Conservation (phyloP, 306 rosid species). For the Arachis stenosperma region DNA sequence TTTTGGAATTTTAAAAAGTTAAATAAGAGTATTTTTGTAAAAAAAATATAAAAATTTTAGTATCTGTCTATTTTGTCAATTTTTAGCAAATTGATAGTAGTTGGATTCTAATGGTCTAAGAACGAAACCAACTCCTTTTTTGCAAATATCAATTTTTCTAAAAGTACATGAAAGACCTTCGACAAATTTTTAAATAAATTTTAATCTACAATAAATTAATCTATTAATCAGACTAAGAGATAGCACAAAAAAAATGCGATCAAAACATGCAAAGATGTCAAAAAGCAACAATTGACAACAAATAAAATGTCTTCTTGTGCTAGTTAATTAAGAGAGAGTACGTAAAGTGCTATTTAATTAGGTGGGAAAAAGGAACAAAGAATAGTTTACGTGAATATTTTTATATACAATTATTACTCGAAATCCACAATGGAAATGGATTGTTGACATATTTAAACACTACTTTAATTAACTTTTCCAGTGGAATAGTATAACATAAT, state of each 20-base stretch:
- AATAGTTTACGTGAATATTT: not conserved
- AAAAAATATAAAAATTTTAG: too few relatives aligned
- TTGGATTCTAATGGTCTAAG: too few relatives aligned
- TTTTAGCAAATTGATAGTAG: too few relatives aligned
- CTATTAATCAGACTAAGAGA: too few relatives aligned
- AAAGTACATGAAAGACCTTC: too few relatives aligned
- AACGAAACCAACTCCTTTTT: too few relatives aligned
- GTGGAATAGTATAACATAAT: constrained; percentile 20
- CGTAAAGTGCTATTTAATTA: constrained; percentile 24
- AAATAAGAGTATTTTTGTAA: too few relatives aligned
- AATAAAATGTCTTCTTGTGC: constrained; percentile 25
- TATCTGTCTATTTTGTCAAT: too few relatives aligned
- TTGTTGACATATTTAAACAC: constrained; percentile 19
- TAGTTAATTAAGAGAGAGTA: constrained; percentile 17
- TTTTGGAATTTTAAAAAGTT: too few relatives aligned
- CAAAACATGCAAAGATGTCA: constrained; percentile 40
- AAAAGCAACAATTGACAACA: constrained; percentile 25
- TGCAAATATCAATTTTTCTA: too few relatives aligned
- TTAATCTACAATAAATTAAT: too few relatives aligned
- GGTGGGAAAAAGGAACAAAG: constrained; percentile 39
- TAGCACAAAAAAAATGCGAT: not conserved
- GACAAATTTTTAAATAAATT: too few relatives aligned
- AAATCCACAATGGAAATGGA: constrained; percentile 17
- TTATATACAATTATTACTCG: constrained; percentile 29
- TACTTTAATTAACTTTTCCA: constrained; percentile 38